phyloP scores from a whole-genome alignment of 2,329 filamentous ascomycete species.

The Rutstroemia sydowiana region DNA sequence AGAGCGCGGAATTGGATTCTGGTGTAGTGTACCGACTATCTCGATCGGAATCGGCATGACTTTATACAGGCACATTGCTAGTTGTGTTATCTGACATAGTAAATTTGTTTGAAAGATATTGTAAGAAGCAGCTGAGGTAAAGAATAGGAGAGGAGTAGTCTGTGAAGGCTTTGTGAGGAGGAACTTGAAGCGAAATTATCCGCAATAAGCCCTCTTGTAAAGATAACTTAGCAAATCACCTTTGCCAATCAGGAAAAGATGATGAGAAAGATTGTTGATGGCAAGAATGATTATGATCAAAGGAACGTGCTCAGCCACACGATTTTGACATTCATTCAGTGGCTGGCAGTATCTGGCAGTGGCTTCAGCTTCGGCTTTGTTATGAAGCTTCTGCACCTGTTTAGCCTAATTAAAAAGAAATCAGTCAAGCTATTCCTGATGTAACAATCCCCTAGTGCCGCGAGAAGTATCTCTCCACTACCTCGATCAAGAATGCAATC shows the following conservation, averaged over 20 bases:
- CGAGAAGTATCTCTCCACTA: no score
- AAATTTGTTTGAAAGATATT: neutral
- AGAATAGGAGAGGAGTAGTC: neutral
- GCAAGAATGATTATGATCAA: neutral
- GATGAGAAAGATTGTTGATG: no score
- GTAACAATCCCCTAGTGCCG: no score
- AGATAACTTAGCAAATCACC: no score
- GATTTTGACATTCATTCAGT: no score
- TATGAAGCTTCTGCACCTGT: neutral
- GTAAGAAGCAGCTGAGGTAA: neutral
- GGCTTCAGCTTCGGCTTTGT: neutral
- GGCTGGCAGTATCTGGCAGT: no score
- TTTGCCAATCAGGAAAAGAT: no score
- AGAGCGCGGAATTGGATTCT: slow-evolving; percentile 1
- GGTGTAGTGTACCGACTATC: slow-evolving; percentile 2
- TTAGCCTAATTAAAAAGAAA: no score
- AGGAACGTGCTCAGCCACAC: neutral
- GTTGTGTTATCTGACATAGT: neutral
- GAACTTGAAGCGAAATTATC: neutral
- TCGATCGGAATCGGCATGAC: neutral
- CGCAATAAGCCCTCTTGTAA: no score
- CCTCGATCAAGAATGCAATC: no score
- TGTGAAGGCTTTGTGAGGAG: neutral
- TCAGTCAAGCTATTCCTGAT: no score
- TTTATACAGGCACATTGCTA: neutral